Evolutionary conservation across 225 moss, liverwort and hornwort genomes (phyloP).

Genomic region (Polytrichum commune): DNA sequence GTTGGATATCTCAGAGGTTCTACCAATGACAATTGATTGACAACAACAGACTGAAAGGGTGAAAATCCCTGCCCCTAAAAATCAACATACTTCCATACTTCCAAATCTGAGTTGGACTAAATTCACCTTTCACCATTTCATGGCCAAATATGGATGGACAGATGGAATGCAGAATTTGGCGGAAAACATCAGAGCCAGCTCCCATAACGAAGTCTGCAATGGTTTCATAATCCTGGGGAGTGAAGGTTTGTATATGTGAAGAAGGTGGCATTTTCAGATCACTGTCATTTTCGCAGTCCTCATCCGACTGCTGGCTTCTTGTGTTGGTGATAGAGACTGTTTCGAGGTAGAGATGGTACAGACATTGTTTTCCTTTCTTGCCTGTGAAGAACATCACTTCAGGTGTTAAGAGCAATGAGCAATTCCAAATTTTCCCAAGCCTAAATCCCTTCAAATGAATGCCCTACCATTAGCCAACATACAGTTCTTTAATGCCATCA

Average conservation of each 20-base stretch:
- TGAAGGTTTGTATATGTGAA: slow-evolving; percentile 51
- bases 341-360: slow-evolving; percentile 85
- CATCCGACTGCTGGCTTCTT: slow-evolving; percentile 57
- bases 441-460: background rate
- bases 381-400: slow-evolving; percentile 35
- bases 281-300: slow-evolving; percentile 42
- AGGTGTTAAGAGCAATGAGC: slow-evolving; percentile 5
- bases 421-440: background rate
- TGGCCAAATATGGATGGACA: slow-evolving; percentile 98
- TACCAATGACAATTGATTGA: background rate
- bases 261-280: slow-evolving; percentile 35
- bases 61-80: slow-evolving; percentile 1
- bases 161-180: slow-evolving; percentile 85
- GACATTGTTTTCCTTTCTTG: slow-evolving; percentile 83
- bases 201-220: slow-evolving; percentile 71
- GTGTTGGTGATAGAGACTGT: slow-evolving; percentile 84
- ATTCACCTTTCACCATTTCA: slow-evolving; percentile 92
- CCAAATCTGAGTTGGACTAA: slow-evolving; percentile 5
- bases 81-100: slow-evolving; percentile 10
- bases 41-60: background rate
- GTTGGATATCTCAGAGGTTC: no score
- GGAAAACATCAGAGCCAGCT: slow-evolving; percentile 73
- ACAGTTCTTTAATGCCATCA: no score
- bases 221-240: slow-evolving; percentile 66
- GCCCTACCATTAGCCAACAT: no score